Base-by-base conservation (phyloP, 306 rosid genomes). In the Coriaria nepalensis region DNA sequence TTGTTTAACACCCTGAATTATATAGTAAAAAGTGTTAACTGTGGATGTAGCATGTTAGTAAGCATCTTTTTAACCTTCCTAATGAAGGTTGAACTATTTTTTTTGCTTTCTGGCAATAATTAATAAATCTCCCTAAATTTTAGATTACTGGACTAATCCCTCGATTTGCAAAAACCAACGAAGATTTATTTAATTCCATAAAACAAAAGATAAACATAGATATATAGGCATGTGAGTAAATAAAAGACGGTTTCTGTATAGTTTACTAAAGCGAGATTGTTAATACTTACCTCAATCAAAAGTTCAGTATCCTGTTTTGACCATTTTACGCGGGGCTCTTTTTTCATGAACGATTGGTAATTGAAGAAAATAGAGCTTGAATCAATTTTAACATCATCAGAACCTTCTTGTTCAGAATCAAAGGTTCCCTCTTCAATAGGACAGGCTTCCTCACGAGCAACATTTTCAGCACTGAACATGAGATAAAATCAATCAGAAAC, bases 311-410 rank as follows among this genome's bases (percentile, higher is more conserved):
- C 98, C 42, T 73, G 78, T 68, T 75, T 75, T 12, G 87, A 61
- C 98, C 98, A 90, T 69, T 77, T 85, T 35, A 67, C 64, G 50
- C 74, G 57, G 10, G 83, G 87, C 54, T 81, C 42, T 77, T 75
- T 90, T 55, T 77, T 66, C 83, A 77, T 79, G 75, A 61, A 90
- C 35, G 94, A 59, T 40, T 79, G 94, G 69, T 82, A 85, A 73
- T 85, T 90, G 46, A 64, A 53, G 53, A 56, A 39, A 49, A 61
- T 5, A 34, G 77, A 4, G 55, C 71, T 63, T 49, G 64, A 43
- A 45, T 68, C 59, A 46, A 62, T 53, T 9, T 29, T 58, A 56
- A 58, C 85, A 60, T 75, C 82, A 64, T 64, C 75, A 45, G 64
- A 59, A 49, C 63, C 73, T 75, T 71, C 84, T n/a, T 74, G 80